These are phyloP conservation scores for Talaromyces rugulosus DNA, from an alignment of 2,329 filamentous ascomycete species.

Conservation along the genomic window DNA sequence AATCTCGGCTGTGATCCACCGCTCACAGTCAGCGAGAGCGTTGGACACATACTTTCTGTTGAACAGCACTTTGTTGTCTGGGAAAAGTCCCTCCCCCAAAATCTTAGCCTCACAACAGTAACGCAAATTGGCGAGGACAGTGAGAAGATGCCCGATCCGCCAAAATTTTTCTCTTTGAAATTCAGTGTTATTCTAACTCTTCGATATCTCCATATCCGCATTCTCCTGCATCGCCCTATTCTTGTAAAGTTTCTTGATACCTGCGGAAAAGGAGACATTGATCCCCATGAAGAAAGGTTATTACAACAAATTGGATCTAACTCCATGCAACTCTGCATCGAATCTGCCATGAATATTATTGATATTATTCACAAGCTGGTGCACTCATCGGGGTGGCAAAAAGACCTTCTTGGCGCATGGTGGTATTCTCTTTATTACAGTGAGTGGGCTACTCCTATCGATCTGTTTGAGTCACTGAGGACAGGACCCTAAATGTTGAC, in stretches of 20 bases:
- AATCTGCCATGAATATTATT: conserved; percentile 33
- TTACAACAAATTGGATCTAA: conserved; percentile 5
- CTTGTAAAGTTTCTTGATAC: conserved; percentile 16
- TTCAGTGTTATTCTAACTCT: conserved; percentile 42
- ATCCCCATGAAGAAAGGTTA: background rate
- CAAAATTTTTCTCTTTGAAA: background rate
- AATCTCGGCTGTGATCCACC: too few species aligned
- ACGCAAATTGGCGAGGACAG: background rate
- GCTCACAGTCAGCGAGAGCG: too few species aligned
- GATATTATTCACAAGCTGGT: conserved; percentile 26
- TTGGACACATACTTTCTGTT: too few species aligned
- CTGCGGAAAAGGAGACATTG: background rate
- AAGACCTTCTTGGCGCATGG: conserved; percentile 35
- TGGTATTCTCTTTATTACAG: conserved; percentile 41
- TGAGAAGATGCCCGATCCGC: background rate
- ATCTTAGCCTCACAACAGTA: background rate
- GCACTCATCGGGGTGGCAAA: conserved; percentile 13
- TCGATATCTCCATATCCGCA: conserved; percentile 38
- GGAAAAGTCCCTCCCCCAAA: too few species aligned
- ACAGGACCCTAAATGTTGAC: background rate
- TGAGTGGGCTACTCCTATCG: background rate
- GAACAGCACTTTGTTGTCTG: too few species aligned
- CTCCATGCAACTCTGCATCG: conserved; percentile 23
- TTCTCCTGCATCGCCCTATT: conserved; percentile 40
- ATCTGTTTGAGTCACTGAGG: too few species aligned